Evolutionary conservation across 805 yeast genomes (phyloP).

Genomic region (Metschnikowia kunwiensis): DNA sequence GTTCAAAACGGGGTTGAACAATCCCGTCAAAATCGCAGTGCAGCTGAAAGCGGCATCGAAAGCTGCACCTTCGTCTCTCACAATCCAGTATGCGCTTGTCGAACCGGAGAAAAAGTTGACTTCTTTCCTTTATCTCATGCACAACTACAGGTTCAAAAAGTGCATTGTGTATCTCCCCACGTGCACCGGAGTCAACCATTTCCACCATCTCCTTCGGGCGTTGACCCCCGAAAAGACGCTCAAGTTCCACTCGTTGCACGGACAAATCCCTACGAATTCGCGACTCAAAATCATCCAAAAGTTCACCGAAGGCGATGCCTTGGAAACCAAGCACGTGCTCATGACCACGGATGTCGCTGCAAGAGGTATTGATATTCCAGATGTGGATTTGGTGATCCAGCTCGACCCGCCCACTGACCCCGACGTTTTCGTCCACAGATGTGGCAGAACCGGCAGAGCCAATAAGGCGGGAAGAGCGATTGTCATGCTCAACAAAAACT

Average conservation of each 20-base stretch:
- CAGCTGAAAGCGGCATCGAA: constrained; percentile 43
- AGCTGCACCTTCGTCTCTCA: constrained; percentile 60
- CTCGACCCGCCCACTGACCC: constrained; percentile 94
- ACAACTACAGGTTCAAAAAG: constrained; percentile 60
- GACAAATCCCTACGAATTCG: constrained; percentile 79
- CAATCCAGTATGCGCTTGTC: constrained; percentile 57
- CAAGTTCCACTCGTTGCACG: constrained; percentile 75
- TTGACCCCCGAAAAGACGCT: constrained; percentile 21
- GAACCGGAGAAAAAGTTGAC: constrained; percentile 62
- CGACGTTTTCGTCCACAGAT: constrained; percentile 85
- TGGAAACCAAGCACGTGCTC: constrained; percentile 52
- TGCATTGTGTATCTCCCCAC: constrained; percentile 92
- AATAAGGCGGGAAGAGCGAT: constrained; percentile 78
- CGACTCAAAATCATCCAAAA: constrained; percentile 66
- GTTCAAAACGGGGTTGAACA: constrained; percentile 85
- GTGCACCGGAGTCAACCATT: constrained; percentile 77
- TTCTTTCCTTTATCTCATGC: constrained; percentile 50
- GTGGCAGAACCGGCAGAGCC: constrained; percentile 95
- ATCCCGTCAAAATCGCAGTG: constrained; percentile 86
- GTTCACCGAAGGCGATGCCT: constrained; percentile 50
- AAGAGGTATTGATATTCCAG: constrained; percentile 92
- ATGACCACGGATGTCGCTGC: constrained; percentile 99
- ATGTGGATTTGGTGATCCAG: constrained; percentile 91
- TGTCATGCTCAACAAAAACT: constrained; percentile 64
- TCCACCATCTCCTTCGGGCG: constrained; percentile 52